phyloP scores from a whole-genome alignment of 768 basidiomycete species.

The Mycena metata region DNA sequence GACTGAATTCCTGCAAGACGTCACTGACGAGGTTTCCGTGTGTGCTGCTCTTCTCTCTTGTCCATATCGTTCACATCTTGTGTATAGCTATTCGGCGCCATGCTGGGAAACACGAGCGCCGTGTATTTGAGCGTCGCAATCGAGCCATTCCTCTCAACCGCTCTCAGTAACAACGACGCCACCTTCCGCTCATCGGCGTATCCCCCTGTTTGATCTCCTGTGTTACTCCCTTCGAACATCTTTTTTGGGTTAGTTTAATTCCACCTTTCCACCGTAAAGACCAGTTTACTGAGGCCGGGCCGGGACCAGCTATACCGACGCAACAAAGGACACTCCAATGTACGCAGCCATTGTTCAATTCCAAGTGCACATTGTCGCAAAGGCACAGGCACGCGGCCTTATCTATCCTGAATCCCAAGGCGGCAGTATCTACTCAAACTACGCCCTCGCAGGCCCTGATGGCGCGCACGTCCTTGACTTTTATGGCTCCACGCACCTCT shows the following conservation, averaged over 20 bases:
- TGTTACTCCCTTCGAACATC: constrained; percentile 29
- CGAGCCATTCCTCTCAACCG: constrained; percentile 28
- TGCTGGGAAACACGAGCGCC: constrained; percentile 19
- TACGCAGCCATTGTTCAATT: constrained; percentile 21
- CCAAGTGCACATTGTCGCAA: constrained; percentile 25
- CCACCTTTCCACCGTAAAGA: not conserved
- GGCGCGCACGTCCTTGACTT: constrained; percentile 27
- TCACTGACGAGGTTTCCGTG: constrained; percentile 29
- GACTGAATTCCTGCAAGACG: constrained; percentile 32
- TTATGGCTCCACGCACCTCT: constrained; percentile 22
- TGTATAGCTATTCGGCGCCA: constrained; percentile 10
- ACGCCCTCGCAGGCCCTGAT: constrained; percentile 25
- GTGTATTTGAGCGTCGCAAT: constrained; percentile 31
- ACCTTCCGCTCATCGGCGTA: constrained; percentile 26
- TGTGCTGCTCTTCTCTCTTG: not conserved
- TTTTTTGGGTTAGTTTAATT: constrained; percentile 24
- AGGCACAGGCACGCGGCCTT: constrained; percentile 18
- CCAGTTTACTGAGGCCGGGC: too few relatives aligned
- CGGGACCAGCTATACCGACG: constrained; percentile 22
- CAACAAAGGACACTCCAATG: constrained; percentile 16
- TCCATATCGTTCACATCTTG: not conserved
- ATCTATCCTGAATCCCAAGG: constrained; percentile 9
- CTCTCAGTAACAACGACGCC: constrained; percentile 6
- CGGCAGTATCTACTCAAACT: constrained; percentile 27
- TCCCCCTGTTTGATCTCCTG: constrained; percentile 21